Evolutionary conservation across 2,329 filamentous ascomycete species (phyloP).

Genomic region (Diaporthe sp.): DNA sequence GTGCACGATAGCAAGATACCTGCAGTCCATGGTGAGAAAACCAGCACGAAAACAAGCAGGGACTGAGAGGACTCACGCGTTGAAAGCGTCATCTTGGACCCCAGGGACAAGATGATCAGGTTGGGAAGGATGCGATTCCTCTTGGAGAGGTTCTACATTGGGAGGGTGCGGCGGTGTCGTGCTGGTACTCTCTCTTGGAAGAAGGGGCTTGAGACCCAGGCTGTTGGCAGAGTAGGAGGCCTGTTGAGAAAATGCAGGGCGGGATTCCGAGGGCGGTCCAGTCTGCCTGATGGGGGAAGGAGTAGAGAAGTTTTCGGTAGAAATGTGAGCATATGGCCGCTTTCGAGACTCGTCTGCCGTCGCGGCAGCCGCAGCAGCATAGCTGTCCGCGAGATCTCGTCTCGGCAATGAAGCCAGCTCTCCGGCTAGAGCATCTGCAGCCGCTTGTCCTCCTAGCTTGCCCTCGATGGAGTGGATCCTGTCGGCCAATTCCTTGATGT

Average conservation of each 20-base stretch:
- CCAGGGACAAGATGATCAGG: constrained; percentile 48
- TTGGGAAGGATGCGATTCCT: constrained; percentile 20
- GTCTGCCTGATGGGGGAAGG: constrained; percentile 59
- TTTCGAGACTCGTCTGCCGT: constrained; percentile 57
- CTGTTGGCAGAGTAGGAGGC: constrained; percentile 57
- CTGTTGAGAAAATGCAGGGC: constrained; percentile 59
- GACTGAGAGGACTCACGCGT: constrained; percentile 55
- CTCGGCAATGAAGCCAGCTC: constrained; percentile 54
- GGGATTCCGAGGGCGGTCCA: constrained; percentile 63
- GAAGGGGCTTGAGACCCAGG: constrained; percentile 61
- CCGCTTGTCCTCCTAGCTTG: constrained; percentile 70
- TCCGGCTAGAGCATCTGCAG: constrained; percentile 57
- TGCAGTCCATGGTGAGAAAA: constrained; percentile 46
- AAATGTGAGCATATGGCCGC: constrained; percentile 64
- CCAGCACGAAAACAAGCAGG: too few relatives aligned
- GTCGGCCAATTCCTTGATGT: constrained; percentile 93
- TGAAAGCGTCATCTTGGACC: constrained; percentile 61
- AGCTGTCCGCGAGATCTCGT: constrained; percentile 63
- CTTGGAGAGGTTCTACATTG: constrained; percentile 30
- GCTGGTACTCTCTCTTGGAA: constrained; percentile 49
- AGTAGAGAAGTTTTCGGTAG: constrained; percentile 57
- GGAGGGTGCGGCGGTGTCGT: constrained; percentile 18
- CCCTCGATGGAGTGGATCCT: constrained; percentile 86
- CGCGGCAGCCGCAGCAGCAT: constrained; percentile 60
- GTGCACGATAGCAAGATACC: constrained; percentile 76